A percentile compares a stretch with the other conserved stretches of the same genome.
phyloP scores from a whole-genome alignment of 2,329 filamentous ascomycete genomes.

The Pseudopyrenochaeta lycopersici region DNA sequence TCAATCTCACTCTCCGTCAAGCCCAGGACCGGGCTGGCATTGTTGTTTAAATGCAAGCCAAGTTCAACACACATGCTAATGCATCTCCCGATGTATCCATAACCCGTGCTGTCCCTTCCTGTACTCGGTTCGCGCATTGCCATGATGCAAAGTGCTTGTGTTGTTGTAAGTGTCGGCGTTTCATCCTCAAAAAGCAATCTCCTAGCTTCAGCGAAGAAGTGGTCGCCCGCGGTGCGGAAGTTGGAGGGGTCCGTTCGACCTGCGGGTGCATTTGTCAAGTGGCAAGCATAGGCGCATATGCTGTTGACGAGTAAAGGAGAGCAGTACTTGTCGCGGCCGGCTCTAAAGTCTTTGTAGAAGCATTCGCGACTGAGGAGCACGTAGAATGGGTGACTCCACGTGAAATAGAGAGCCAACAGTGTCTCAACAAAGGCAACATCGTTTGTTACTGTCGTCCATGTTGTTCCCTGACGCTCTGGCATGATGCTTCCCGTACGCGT shows the following conservation, averaged over 20 bases:
- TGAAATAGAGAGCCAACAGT: constrained; percentile 72
- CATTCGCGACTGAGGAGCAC: constrained; percentile 76
- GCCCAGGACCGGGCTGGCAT: constrained; percentile 38
- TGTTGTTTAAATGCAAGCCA: constrained; percentile 66
- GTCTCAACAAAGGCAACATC: constrained; percentile 69
- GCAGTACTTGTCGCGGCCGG: constrained; percentile 70
- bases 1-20: constrained; percentile 56
- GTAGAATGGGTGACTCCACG: constrained; percentile 79
- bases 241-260: constrained; percentile 70
- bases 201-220: constrained; percentile 76
- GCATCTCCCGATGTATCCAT: constrained; percentile 76
- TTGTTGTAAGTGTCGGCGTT: constrained; percentile 72
- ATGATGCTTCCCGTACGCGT: constrained; percentile 18
- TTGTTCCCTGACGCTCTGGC: constrained; percentile 30
- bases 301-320: constrained; percentile 73
- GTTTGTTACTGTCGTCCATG: constrained; percentile 69
- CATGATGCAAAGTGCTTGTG: constrained; percentile 80
- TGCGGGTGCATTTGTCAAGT: constrained; percentile 71
- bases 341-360: constrained; percentile 72
- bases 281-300: constrained; percentile 71
- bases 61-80: constrained; percentile 77
- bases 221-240: constrained; percentile 72
- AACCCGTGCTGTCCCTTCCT: constrained; percentile 76
- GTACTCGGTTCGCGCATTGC: constrained; percentile 77
- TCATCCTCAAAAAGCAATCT: constrained; percentile 67